A percentile compares a stretch with the other conserved stretches of the same genome.
Conservation (phyloP, 2,329 filamentous ascomycete species). For the Atkinsonella texensis region DNA sequence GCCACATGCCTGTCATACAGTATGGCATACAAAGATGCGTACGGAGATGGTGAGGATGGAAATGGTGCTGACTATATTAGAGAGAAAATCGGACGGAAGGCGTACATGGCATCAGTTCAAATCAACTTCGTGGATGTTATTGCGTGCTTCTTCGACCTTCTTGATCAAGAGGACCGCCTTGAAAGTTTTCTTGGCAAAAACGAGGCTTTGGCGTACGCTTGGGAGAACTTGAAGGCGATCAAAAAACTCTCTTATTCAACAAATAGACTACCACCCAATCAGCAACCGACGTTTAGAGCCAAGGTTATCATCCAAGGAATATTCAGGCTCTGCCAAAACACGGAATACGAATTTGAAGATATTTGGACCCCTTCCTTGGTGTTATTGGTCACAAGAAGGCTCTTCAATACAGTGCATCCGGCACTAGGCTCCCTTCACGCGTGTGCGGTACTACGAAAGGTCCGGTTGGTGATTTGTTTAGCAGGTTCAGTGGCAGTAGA, state of each 20-base stretch:
- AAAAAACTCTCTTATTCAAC: constrained; percentile 54
- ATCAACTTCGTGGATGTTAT: constrained; percentile 66
- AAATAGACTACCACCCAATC: constrained; percentile 56
- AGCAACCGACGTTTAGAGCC: constrained; percentile 77
- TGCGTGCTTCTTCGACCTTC: constrained; percentile 60
- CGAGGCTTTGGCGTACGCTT: constrained; percentile 45
- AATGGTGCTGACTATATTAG: constrained; percentile 57
- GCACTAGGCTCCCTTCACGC: constrained; percentile 79
- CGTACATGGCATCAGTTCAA: constrained; percentile 51
- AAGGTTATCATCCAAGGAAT: constrained; percentile 67
- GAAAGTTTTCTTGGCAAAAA: constrained; percentile 55
- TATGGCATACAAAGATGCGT: constrained; percentile 46
- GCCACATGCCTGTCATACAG: constrained; percentile 72
- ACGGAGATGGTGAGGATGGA: constrained; percentile 22
- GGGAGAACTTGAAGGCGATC: constrained; percentile 56
- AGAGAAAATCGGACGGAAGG: constrained; percentile 54
- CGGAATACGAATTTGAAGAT: constrained; percentile 47
- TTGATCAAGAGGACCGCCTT: constrained; percentile 65
- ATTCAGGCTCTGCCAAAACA: constrained; percentile 63
- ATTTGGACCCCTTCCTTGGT: constrained; percentile 71
- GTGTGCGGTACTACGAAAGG: constrained; percentile 74
- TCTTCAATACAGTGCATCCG: constrained; percentile 71
- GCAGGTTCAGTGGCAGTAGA: constrained; percentile 60
- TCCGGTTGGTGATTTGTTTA: constrained; percentile 69
- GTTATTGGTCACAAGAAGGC: constrained; percentile 59